Evolutionary conservation across 345 rosid genomes (phyloP), one percentile per base, ranked within the genome.

Genomic region (Excoecaria cochinchinensis): DNA sequence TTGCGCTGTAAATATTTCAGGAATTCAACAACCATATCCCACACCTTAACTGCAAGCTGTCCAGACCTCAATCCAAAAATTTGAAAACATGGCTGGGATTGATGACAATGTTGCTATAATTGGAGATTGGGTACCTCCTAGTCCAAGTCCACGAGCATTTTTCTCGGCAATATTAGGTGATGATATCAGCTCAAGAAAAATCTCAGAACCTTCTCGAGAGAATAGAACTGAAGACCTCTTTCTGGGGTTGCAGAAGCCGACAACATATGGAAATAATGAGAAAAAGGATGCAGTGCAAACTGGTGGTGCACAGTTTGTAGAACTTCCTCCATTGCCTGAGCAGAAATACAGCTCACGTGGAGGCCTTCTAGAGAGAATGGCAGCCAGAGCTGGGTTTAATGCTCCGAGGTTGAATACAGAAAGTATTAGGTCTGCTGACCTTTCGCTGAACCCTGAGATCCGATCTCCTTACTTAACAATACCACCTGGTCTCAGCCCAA

Each of bases 91-190:
- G 97, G 82, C 90, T 76, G 89, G 97, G 73, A 82, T 86, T 80
- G 90, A 90, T 71, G 91, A 92, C 72, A 86, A 85, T 63, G 87
- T 90, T 59, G 90, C 90, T 70, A 80, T 92, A 63, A 94, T 89
- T 75, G 95, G 93, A 59, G 97, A 92, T 57, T 91, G 98, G 97
- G 84, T 87, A 60, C 93, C 93, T 68, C 90, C 92, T 46, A 85
- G 86, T 82, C 92, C 88, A 19, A 88, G 89, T 73, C 90, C 92
- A 22, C 83, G 86, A 60, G 57, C 91, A 0, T 85, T 86, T 78
- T 92, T 88, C 70, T 76, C 93, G 0, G 81, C 89, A 3, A 79
- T 86, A 71, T 67, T 86, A 62, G 86, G 86, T 68, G 91, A 87
- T 63, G 88, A 85, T 47, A 77, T 78, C 56, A 77, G 80, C 82